Evolutionary conservation across 2,329 filamentous ascomycete genomes (phyloP), one percentile per base, ranked within the genome.

Genomic region (Aspergillus phoenicis): DNA sequence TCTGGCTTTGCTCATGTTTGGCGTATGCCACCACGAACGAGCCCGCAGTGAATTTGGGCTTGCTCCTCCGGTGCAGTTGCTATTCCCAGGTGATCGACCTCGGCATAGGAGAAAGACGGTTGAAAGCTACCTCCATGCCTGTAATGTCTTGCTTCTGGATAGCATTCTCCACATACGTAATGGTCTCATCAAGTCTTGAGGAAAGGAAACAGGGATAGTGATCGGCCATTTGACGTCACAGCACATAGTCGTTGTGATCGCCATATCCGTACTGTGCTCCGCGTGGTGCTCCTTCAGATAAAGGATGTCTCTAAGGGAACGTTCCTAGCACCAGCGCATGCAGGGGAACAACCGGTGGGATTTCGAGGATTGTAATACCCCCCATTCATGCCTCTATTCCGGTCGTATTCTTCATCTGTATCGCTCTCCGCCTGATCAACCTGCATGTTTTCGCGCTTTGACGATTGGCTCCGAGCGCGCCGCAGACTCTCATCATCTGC

Each of bases 361-460:
- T 73, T 78, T 13, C 75, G 75, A 36, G 83, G 83, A 69, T 85
- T 79, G 70, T 85, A 86, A 65, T 82, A 81, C 6, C 78, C 80
- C 58, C 76, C 78, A 0, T 71, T 77, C 11, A 74, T 56, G 30
- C 33, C 33, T 11, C 33, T 60, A 68, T 70, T 67, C 41, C 61
- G 63, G 15, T 62, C 81, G 72, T 91, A 90, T 54, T 88, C 80
- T 64, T 90, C 85, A 71, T 91, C 91, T 2, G 84, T 88, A 67
- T 91, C 89, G 64, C 90, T 88, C 55, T 90, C 89, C 1, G 83
- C 87, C 66, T 89, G 87, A 64, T 66, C 64, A n/a, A 57, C 33
- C 24, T 49, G 56, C 7, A 30, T 15, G 17, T 15, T 53, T 24
- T 60, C 41, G 38, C 8, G 57, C 38, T 48, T 64, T 8, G 28